Evolutionary conservation across 139 green algal genomes (phyloP), one percentile per base, ranked within the genome.

Genomic region (Coccomyxa sp.): DNA sequence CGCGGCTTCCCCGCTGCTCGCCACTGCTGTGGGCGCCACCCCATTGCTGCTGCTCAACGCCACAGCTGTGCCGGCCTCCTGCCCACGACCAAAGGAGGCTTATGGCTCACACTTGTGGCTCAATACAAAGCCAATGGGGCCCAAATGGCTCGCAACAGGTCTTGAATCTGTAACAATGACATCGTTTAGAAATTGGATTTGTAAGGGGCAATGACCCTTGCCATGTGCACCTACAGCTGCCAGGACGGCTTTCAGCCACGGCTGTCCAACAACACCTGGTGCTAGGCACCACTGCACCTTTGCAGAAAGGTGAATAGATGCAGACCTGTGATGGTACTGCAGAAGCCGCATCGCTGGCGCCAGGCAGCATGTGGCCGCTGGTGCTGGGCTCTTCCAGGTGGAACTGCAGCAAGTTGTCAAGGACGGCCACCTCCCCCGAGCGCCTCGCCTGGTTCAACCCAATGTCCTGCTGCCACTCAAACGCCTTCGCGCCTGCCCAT

Each of bases 401-500:
- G 21, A 71, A 71, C 71, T 30, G 1, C 71, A 77, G 71, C 71
- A 38, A 1, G 3, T 18, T 18, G 27, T 51, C 71, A 30, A 68
- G 45, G 28, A 51, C 77, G 17, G 77, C 77, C 16, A 81, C 51
- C 57, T 67, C 1, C 11, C 77, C 77, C 0, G 51, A 71, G 77
- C 77, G 77, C 77, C 77, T 67, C 13, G 77, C 45, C 57, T 81
- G 77, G 51, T 81, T 81, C 13, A 81, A 18, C 23, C 77, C 77
- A 45, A 81, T 68, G 51, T 81, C 77, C 77, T 81, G 51, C 77
- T 81, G 51, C 77, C 77, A 81, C 57, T 81, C 77, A 45, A 81
- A 81, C 4, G 51, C 77, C 18, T 30, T 51, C n/a, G 77, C 77
- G n/a, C 77, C 77, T 81, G 77, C 77, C 14, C 30, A 16, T 18